Base-by-base conservation (phyloP, 1,284 basidiomycete genomes). In the Rhodotorula sp. region DNA sequence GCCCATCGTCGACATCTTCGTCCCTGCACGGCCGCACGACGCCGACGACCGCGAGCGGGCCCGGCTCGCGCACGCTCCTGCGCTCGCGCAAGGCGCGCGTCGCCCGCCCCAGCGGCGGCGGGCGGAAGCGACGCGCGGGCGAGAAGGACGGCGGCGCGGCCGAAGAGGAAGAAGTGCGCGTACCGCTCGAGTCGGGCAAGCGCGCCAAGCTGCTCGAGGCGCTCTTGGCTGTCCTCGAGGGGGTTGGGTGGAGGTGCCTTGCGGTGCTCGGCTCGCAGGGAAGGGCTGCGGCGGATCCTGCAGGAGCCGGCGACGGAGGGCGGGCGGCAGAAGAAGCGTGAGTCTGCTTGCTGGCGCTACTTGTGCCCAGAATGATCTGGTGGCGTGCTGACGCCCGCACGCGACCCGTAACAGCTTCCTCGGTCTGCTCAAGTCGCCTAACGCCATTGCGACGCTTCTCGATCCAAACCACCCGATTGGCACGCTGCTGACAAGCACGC, bases 391-490 rank as follows among this genome's bases (percentile, higher is more conserved):
- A 48, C 23, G 14, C 13, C 58, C 9, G 17, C 8, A 16, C 4
- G 13, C 7, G 0, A 27, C 4, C 1, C 17, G 46, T 53, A 3
- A 19, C 49, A 74, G 72, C 16, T 66, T 76, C 46, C 34, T 45
- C 27, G 23, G 25, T 8, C 64, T 74, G 42, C 63, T 74, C 10
- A 23, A 34, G 14, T 10, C 61, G 13, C 54, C 61, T 0, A 23
- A 54, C 17, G 64, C 67, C 1, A 59, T 74, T 17, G 68, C 70
- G 21, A 74, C 68, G 3, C 50, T 76, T 4, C 64, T 76, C 27
- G 72, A 74, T 52, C 68, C 70, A 10, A n/a, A 46, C 4, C 74
- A 76, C 16, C 59, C 73, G 4, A 12, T 61, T 21, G 54, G 50
- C 10, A 13, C 71, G 10, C 61, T 72, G 1, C 66, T 67, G 9